Percentiles rank a stretch among this genome's conserved stretches.
phyloP scores from a whole-genome alignment of 768 basidiomycete species.

The Panaeolus cyanescens region DNA sequence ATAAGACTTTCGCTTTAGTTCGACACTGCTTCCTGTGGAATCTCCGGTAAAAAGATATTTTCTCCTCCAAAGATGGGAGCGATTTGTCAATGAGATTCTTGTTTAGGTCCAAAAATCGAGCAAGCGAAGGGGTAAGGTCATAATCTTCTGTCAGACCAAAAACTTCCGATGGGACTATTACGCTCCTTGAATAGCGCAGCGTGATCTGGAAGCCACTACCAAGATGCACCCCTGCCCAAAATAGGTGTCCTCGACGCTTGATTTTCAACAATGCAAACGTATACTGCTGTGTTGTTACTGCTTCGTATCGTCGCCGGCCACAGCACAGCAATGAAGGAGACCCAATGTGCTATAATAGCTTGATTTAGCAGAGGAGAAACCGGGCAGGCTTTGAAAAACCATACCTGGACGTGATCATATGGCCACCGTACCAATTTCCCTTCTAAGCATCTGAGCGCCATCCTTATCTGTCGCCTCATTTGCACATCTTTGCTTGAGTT shows the following conservation, averaged over 20 bases:
- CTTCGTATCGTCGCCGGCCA: slow-evolving; percentile 47
- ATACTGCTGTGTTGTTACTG: slow-evolving; percentile 48
- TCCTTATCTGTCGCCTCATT: slow-evolving; percentile 55
- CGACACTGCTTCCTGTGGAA: slow-evolving; percentile 49
- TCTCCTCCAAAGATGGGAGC: slow-evolving; percentile 45
- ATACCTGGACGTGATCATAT: slow-evolving; percentile 57
- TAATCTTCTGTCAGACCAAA: slow-evolving; percentile 71
- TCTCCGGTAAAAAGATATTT: slow-evolving; percentile 52
- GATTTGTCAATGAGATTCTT: slow-evolving; percentile 46
- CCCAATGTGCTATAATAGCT: slow-evolving; percentile 25
- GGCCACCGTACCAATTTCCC: slow-evolving; percentile 64
- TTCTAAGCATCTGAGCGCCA: slow-evolving; percentile 67
- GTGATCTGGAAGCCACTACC: slow-evolving; percentile 72
- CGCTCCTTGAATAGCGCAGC: slow-evolving; percentile 54
- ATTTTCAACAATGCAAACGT: slow-evolving; percentile 50
- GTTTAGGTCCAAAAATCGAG: slow-evolving; percentile 64
- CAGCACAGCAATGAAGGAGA: slow-evolving; percentile 45
- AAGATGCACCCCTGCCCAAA: slow-evolving; percentile 54
- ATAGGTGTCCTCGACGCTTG: slow-evolving; percentile 51
- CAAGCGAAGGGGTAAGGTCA: slow-evolving; percentile 61
- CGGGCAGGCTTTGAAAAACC: slow-evolving; percentile 12
- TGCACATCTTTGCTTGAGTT: slow-evolving; percentile 54
- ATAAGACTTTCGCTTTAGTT: slow-evolving; percentile 54
- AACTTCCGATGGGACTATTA: slow-evolving; percentile 47
- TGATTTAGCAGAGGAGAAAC: not conserved